Evolutionary conservation across 208 protist genomes (phyloP).

Genomic region (Leishmania lainsoni): DNA sequence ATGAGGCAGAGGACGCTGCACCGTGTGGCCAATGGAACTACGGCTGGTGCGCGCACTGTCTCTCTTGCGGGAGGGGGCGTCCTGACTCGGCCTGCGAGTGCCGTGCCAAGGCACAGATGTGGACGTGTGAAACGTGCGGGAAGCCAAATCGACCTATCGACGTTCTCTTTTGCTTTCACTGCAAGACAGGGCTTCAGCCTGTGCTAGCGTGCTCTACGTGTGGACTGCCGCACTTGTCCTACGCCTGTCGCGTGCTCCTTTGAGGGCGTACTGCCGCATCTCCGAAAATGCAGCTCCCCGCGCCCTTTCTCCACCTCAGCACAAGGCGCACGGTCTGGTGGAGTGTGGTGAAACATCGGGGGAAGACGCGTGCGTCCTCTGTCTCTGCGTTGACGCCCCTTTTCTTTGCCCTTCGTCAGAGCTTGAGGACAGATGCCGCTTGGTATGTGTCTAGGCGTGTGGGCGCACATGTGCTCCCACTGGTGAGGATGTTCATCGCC

Average conservation of each 20-base stretch:
- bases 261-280: neutral
- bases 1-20: slow-evolving; percentile 34
- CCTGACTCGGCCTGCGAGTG: slow-evolving; percentile 51
- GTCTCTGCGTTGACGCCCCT: neutral
- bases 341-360: neutral
- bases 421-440: neutral
- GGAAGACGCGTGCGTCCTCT: neutral
- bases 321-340: neutral
- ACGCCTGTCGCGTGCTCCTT: slow-evolving; percentile 36
- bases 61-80: slow-evolving; percentile 46
- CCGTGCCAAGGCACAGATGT: slow-evolving; percentile 52
- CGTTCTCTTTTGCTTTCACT: slow-evolving; percentile 61
- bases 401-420: neutral
- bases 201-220: slow-evolving; percentile 45
- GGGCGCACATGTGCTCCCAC: neutral
- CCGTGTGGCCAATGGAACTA: slow-evolving; percentile 82
- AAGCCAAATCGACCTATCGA: slow-evolving; percentile 65
- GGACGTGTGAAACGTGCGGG: slow-evolving; percentile 53
- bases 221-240: slow-evolving; percentile 43
- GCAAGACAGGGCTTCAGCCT: slow-evolving; percentile 50
- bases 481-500: neutral
- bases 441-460: neutral
- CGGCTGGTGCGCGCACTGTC: slow-evolving; percentile 60
- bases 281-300: neutral
- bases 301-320: neutral